Conservation (phyloP, 306 rosid species). For the Glycine tomentella region DNA sequence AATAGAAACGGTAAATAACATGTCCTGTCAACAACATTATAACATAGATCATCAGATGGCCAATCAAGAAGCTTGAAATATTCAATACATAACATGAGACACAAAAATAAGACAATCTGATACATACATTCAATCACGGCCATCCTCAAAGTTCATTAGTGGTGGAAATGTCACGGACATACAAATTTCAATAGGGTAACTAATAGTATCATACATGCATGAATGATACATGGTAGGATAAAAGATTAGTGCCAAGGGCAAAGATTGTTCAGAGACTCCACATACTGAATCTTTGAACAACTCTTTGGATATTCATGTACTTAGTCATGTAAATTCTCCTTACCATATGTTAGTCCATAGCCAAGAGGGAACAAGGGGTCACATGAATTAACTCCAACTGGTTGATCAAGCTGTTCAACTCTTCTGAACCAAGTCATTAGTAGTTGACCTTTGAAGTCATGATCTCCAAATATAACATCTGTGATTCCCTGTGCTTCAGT, state of each 20-base stretch:
- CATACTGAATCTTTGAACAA: slow-evolving; percentile 3
- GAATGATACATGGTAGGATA: background rate
- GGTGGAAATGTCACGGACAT: slow-evolving; percentile 12
- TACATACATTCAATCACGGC: background rate
- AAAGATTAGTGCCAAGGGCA: background rate
- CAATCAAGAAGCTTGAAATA: background rate
- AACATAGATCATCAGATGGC: background rate
- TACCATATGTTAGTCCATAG: slow-evolving; percentile 55
- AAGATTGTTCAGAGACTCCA: slow-evolving; percentile 1
- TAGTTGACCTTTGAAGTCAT: slow-evolving; percentile 70
- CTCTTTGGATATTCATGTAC: background rate
- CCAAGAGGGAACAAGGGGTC: slow-evolving; percentile 75
- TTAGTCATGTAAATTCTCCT: slow-evolving; percentile 35
- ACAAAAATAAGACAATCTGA: slow-evolving; percentile 10
- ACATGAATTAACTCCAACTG: slow-evolving; percentile 42
- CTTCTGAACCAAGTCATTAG: slow-evolving; percentile 82
- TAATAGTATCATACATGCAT: background rate
- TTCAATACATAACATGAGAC: background rate
- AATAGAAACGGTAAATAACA: background rate
- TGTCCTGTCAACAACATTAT: slow-evolving; percentile 4
- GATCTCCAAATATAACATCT: slow-evolving; percentile 79
- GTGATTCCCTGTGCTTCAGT: slow-evolving; percentile 77
- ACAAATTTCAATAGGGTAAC: background rate
- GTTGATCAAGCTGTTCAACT: slow-evolving; percentile 59
- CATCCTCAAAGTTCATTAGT: slow-evolving; percentile 3